Conservation (phyloP, 2,329 filamentous ascomycete genomes). For the Hymenoscyphus infarciens region DNA sequence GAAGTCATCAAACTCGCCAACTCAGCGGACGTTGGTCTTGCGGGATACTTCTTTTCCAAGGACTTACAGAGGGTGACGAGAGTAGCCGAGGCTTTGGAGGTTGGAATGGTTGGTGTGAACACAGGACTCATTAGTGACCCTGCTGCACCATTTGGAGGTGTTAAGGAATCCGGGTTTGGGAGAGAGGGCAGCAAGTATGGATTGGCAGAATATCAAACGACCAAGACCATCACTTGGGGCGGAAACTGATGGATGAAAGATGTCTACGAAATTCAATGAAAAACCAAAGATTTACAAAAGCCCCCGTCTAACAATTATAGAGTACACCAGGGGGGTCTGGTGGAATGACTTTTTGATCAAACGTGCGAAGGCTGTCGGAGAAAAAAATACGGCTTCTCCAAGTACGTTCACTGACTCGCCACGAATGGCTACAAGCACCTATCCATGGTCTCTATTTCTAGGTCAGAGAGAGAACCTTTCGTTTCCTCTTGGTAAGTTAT, state of each 20-base stretch:
- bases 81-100: conserved; percentile 68
- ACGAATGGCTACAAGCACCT: too few species aligned
- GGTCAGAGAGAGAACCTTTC: too few species aligned
- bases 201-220: conserved; percentile 50
- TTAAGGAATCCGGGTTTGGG: conserved; percentile 55
- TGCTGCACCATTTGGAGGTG: conserved; percentile 53
- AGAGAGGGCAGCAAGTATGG: conserved; percentile 53
- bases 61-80: conserved; percentile 58
- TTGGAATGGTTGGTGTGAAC: conserved; percentile 85
- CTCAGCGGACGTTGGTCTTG: conserved; percentile 76
- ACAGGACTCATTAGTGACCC: conserved; percentile 60
- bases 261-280: too few species aligned
- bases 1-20: conserved; percentile 87
- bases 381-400: too few species aligned
- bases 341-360: too few species aligned
- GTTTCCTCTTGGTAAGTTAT: too few species aligned
- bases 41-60: conserved; percentile 85
- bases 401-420: too few species aligned
- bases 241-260: conserved; percentile 37
- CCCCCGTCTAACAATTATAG: too few species aligned
- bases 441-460: too few species aligned
- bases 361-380: too few species aligned
- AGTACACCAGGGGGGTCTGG: too few species aligned
- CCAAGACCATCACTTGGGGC: conserved; percentile 50
- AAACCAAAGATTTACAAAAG: too few species aligned